Evolutionary conservation across 305 asterid genomes (phyloP).

Genomic region (Rubia peregrina): DNA sequence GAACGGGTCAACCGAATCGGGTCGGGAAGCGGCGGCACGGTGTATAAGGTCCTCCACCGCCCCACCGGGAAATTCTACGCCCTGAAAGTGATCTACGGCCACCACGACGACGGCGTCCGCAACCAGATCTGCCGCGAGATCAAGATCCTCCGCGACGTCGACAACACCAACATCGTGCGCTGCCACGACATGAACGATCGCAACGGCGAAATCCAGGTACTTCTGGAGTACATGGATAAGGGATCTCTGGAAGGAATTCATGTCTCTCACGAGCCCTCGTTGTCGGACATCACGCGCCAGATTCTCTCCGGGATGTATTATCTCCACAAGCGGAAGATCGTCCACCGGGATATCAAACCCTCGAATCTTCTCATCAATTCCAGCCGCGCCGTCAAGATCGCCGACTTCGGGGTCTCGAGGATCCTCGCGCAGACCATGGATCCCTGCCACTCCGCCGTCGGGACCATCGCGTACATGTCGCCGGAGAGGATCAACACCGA

Average conservation of each 20-base stretch:
- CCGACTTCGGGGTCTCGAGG: constrained; percentile 80
- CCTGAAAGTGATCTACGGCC: constrained; percentile 73
- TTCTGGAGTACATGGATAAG: constrained; percentile 72
- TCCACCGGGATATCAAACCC: constrained; percentile 87
- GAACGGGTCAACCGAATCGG: constrained; percentile 84
- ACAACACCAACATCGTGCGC: constrained; percentile 67
- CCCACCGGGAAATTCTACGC: constrained; percentile 57
- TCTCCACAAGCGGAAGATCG: constrained; percentile 74
- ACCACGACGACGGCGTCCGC: constrained; percentile 75
- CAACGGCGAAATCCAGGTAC: constrained; percentile 79
- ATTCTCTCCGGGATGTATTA: constrained; percentile 59
- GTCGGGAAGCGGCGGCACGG: constrained; percentile 85
- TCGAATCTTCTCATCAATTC: constrained; percentile 69
- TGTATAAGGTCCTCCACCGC: constrained; percentile 80
- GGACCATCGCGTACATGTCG: constrained; percentile 93
- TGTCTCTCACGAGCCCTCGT: constrained; percentile 44
- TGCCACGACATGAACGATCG: constrained; percentile 67
- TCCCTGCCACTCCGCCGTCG: constrained; percentile 82
- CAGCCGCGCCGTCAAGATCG: constrained; percentile 54
- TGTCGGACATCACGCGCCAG: constrained; percentile 63
- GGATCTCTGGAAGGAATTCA: constrained; percentile 75
- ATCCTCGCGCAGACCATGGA: constrained; percentile 77
- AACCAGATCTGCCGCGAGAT: constrained; percentile 87
- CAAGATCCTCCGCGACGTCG: constrained; percentile 87
- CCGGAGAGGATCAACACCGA: constrained; percentile 90